These are phyloP conservation scores for Phalaenopsis aphrodite DNA, from an alignment of 106 monocot species.

Conservation along the genomic window DNA sequence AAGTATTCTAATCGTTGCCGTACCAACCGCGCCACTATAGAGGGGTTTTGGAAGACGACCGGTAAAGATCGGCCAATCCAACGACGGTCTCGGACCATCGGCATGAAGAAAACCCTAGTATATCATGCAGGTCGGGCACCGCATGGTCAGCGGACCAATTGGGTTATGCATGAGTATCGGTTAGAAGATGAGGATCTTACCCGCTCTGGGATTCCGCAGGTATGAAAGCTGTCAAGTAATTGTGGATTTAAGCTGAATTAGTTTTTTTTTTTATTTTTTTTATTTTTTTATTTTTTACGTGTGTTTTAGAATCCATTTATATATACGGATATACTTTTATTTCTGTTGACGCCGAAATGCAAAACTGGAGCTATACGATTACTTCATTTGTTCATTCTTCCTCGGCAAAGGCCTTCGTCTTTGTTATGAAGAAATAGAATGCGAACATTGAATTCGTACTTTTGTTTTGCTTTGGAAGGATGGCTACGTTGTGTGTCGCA, in stretches of 20 bases:
- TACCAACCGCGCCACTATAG: conserved; percentile 54
- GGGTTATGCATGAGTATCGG: conserved; percentile 97
- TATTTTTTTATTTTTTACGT: not conserved
- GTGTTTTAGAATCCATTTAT: not conserved
- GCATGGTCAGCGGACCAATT: conserved; percentile 56
- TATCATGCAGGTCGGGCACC: conserved; percentile 69
- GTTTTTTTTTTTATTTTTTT: not conserved
- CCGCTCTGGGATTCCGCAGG: conserved; percentile 15
- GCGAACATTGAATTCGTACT: not conserved
- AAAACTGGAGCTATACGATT: not conserved
- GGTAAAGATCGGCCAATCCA: conserved; percentile 64
- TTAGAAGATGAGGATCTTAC: conserved; percentile 41
- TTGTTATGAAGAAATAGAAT: not conserved
- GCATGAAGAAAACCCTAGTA: conserved; percentile 88
- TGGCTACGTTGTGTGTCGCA: conserved; percentile 72
- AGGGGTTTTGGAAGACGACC: conserved; percentile 90
- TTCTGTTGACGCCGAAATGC: not conserved
- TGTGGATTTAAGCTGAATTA: not conserved
- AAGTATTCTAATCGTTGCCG: conserved; percentile 66
- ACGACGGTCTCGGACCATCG: conserved; percentile 18
- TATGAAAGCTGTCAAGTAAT: not conserved
- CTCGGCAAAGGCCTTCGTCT: not conserved
- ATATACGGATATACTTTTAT: not conserved
- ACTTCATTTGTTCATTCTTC: not conserved
- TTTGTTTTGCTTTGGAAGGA: conserved; percentile 32